A percentile compares a stretch with the other conserved stretches of the same genome.
Conservation (phyloP, 1,284 basidiomycete species). For the Baeospora myosura region DNA sequence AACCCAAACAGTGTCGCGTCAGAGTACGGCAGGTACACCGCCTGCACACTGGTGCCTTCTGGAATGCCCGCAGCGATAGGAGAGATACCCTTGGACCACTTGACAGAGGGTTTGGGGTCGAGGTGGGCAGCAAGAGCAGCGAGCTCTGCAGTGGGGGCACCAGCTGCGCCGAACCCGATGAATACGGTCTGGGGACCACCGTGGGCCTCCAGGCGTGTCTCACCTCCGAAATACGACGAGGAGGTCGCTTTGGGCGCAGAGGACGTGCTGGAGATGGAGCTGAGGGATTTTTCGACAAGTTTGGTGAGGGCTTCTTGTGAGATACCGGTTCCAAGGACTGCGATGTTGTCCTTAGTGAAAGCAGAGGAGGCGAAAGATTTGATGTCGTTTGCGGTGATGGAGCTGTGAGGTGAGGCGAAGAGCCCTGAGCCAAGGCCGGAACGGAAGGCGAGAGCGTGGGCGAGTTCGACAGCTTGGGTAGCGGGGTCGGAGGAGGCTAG, state of each 20-base stretch:
- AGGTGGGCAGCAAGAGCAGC: slow-evolving; percentile 75
- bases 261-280: slow-evolving; percentile 35
- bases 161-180: slow-evolving; percentile 72
- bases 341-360: slow-evolving; percentile 75
- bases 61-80: slow-evolving; percentile 56
- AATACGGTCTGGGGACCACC: slow-evolving; percentile 69
- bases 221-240: slow-evolving; percentile 77
- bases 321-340: slow-evolving; percentile 83
- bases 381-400: slow-evolving; percentile 62
- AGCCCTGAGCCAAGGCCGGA: slow-evolving; percentile 83
- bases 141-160: slow-evolving; percentile 58
- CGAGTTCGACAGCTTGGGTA: slow-evolving; percentile 70
- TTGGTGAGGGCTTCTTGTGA: slow-evolving; percentile 60
- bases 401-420: slow-evolving; percentile 67
- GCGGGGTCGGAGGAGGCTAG: slow-evolving; percentile 58
- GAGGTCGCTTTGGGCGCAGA: slow-evolving; percentile 31
- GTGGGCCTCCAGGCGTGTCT: slow-evolving; percentile 64
- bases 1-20: slow-evolving; percentile 84
- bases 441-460: slow-evolving; percentile 87
- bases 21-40: slow-evolving; percentile 80
- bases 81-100: slow-evolving; percentile 76
- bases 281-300: slow-evolving; percentile 69
- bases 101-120: slow-evolving; percentile 66
- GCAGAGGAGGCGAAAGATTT: slow-evolving; percentile 65
- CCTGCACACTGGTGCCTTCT: slow-evolving; percentile 50